phyloP scores from a whole-genome alignment of 2,329 filamentous ascomycete genomes.

The Coniochaeta hoffmannii region DNA sequence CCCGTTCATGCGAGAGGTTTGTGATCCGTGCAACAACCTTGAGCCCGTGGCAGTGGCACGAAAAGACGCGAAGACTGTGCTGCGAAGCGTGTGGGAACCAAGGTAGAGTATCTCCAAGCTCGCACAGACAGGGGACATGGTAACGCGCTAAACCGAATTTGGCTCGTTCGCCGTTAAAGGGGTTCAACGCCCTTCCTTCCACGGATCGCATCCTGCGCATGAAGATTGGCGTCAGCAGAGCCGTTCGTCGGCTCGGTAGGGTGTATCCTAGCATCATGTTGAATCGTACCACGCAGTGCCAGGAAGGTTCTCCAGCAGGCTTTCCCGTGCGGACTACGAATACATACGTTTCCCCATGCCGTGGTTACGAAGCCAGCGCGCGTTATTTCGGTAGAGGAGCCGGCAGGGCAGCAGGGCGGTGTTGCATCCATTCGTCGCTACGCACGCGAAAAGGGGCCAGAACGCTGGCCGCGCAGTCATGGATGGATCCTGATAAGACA shows the following conservation, averaged over 20 bases:
- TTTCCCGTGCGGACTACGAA: background rate
- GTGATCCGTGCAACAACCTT: background rate
- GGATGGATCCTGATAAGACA: background rate
- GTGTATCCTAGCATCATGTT: too few species aligned
- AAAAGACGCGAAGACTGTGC: background rate
- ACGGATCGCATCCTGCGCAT: background rate
- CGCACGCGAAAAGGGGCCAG: background rate
- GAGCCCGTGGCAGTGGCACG: background rate
- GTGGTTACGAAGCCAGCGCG: background rate
- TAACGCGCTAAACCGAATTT: background rate
- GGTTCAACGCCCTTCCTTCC: background rate
- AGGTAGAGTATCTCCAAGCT: background rate
- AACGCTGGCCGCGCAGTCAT: background rate
- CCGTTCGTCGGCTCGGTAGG: background rate
- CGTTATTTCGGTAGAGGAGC: background rate
- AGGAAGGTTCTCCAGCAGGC: too few species aligned
- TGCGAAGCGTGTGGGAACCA: background rate
- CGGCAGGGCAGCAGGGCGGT: too few species aligned
- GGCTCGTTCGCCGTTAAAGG: conserved; percentile 1
- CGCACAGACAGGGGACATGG: background rate
- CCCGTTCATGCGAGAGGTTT: too few species aligned
- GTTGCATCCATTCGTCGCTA: too few species aligned
- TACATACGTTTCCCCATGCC: too few species aligned
- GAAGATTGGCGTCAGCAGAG: conserved; percentile 1
- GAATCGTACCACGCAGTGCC: too few species aligned